Evolutionary conservation across 805 yeast species (phyloP).

Genomic region (Candida maesae): DNA sequence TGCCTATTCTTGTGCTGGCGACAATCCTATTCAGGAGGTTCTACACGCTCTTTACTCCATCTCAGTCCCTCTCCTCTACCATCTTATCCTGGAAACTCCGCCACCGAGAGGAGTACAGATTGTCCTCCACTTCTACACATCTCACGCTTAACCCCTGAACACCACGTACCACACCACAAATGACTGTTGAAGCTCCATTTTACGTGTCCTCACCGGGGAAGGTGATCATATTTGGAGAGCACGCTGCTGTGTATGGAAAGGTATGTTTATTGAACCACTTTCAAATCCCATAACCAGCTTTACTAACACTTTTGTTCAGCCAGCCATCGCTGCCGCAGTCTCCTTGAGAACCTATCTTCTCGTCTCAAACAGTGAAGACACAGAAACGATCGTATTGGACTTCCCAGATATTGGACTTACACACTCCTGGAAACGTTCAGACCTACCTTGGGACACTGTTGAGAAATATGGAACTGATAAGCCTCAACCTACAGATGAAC

Average conservation of each 20-base stretch:
- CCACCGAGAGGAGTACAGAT: no score
- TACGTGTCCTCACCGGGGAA: conserved; percentile 94
- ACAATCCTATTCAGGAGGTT: no score
- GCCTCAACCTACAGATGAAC: conserved; percentile 44
- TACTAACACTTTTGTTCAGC: conserved; percentile 37
- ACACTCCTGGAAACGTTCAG: conserved; percentile 56
- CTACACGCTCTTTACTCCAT: no score
- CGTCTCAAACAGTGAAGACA: conserved; percentile 44
- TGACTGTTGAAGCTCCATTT: conserved; percentile 44
- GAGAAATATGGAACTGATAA: conserved; percentile 20
- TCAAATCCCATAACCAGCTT: no score
- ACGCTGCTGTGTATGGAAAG: conserved; percentile 87
- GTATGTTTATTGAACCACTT: conserved; percentile 28
- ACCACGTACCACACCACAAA: not conserved
- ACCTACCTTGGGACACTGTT: conserved; percentile 56
- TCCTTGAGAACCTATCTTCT: conserved; percentile 79
- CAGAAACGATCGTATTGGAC: conserved; percentile 53
- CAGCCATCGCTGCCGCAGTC: conserved; percentile 95
- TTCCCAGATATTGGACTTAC: conserved; percentile 79
- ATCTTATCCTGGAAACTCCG: no score
- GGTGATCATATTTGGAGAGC: conserved; percentile 94
- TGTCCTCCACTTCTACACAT: no score
- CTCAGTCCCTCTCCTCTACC: no score
- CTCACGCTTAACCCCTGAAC: not conserved
- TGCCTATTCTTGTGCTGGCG: no score